Conservation (phyloP, 108 stramenopile genomes). For the Nitzschia inconspicua region DNA sequence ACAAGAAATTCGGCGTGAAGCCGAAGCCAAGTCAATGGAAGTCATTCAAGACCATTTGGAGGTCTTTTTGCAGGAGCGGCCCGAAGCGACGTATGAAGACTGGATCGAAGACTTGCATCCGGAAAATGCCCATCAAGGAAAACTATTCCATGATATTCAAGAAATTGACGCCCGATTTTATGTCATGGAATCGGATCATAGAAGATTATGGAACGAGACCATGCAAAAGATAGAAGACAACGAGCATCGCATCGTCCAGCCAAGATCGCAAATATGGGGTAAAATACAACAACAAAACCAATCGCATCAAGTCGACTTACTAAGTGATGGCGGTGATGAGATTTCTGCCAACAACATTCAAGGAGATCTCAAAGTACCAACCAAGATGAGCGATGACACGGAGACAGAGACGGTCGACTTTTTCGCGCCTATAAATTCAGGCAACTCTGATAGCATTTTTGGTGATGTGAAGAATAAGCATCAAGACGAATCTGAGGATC, state of each 20-base stretch:
- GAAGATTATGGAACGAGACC: slow-evolving; percentile 59
- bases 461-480: neutral
- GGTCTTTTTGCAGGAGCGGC: slow-evolving; percentile 21
- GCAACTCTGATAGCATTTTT: neutral
- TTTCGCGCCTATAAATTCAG: neutral
- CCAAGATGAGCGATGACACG: too few relatives aligned
- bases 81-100: slow-evolving; percentile 62
- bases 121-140: slow-evolving; percentile 46
- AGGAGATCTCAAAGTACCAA: too few relatives aligned
- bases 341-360: too few relatives aligned
- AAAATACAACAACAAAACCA: too few relatives aligned
- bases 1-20: slow-evolving; percentile 48
- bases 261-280: slow-evolving; percentile 4
- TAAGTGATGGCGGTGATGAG: too few relatives aligned
- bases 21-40: slow-evolving; percentile 43
- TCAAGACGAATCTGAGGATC: neutral
- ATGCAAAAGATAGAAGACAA: neutral
- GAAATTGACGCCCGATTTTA: slow-evolving; percentile 75
- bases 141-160: slow-evolving; percentile 23
- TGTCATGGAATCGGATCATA: slow-evolving; percentile 71
- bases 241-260: neutral
- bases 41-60: slow-evolving; percentile 46
- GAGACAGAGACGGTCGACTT: too few relatives aligned
- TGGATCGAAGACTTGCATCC: slow-evolving; percentile 78
- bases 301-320: too few relatives aligned